phyloP scores from a whole-genome alignment of 768 basidiomycete genomes.

The Tulasnella sp. region DNA sequence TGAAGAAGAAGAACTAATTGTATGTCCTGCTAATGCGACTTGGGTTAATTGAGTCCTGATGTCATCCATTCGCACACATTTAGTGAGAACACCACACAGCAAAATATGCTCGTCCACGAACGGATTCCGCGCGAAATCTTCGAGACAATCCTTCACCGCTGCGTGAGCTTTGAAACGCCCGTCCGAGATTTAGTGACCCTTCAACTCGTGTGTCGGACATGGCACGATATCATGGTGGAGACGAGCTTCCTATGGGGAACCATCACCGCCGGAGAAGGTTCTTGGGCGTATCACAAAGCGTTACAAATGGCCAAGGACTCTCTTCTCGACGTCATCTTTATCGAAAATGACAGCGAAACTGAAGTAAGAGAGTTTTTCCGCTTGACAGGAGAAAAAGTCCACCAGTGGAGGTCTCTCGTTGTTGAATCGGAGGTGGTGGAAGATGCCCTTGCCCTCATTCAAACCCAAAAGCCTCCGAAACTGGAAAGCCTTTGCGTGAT shows the following conservation, averaged over 20 bases:
- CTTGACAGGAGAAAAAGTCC: background rate
- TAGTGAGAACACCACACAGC: no score
- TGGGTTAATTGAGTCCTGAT: no score
- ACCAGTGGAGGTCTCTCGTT: background rate
- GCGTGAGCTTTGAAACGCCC: background rate
- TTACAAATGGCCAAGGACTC: background rate
- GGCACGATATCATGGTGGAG: background rate
- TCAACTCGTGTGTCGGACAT: background rate
- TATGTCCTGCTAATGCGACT: no score
- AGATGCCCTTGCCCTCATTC: background rate
- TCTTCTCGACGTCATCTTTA: background rate
- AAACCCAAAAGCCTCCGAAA: background rate
- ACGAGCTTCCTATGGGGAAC: conserved; percentile 2
- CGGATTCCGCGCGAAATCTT: background rate
- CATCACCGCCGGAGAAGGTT: background rate
- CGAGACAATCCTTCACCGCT: background rate
- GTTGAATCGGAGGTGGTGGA: background rate
- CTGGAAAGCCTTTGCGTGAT: background rate
- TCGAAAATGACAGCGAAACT: background rate
- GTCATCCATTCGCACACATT: no score
- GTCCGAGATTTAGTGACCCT: background rate
- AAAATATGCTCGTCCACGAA: background rate
- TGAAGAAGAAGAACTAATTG: no score
- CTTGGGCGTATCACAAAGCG: background rate
- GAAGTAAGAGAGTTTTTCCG: background rate